Conservation (phyloP, 306 rosid species). For the Inga laurina region DNA sequence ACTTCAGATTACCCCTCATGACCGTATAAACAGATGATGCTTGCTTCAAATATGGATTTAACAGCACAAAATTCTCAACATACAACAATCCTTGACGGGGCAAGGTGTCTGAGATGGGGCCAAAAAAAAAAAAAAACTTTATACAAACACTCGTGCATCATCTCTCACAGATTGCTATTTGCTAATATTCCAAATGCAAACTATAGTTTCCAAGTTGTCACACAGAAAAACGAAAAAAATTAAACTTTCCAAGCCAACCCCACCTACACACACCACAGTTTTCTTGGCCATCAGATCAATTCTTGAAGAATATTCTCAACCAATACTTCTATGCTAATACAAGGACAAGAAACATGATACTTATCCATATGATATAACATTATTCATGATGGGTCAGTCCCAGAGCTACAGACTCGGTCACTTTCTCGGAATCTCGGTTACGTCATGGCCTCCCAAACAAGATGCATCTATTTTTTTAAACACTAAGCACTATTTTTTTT, state of each 20-base stretch:
- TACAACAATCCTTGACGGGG: background rate
- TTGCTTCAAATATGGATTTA: background rate
- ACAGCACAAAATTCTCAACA: background rate
- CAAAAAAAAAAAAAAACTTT: too few species aligned
- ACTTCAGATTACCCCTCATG: background rate
- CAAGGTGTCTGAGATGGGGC: background rate
- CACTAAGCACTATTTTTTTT: background rate
- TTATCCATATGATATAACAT: background rate
- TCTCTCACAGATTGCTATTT: background rate
- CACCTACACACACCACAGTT: background rate
- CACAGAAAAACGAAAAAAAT: too few species aligned
- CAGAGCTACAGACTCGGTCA: background rate
- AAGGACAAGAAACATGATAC: background rate
- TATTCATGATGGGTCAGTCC: background rate
- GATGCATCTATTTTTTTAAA: background rate
- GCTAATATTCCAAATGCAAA: background rate
- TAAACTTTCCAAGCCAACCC: background rate
- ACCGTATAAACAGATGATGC: background rate
- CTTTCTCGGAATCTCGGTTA: constrained; percentile 3
- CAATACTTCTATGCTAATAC: background rate
- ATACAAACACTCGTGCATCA: background rate
- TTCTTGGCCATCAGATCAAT: background rate
- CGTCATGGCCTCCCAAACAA: background rate
- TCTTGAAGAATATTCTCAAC: constrained; percentile 2
- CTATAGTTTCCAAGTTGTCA: background rate